Conservation (phyloP, 495 filamentous ascomycete genomes). For the Polyplosphaeria fusca region DNA sequence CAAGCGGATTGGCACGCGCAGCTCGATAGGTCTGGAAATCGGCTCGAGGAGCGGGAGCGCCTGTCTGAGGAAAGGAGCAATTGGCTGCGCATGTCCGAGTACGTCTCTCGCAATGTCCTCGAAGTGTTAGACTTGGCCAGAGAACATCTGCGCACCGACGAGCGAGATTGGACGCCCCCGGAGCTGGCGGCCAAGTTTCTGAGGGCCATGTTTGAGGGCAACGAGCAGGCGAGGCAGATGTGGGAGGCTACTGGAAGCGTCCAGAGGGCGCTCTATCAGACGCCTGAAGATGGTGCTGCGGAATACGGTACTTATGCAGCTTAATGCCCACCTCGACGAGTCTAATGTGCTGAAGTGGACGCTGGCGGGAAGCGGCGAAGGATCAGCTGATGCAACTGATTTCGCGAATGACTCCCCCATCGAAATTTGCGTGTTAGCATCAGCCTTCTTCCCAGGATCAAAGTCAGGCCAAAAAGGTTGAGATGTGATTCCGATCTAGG, state of each 20-base stretch:
- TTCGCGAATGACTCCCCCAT: too few relatives aligned
- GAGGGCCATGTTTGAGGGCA: neutral
- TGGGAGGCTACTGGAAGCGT: neutral
- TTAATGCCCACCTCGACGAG: too few relatives aligned
- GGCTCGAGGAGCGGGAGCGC: neutral
- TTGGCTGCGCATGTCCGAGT: neutral
- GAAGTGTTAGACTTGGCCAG: slow-evolving; percentile 12
- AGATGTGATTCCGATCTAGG: too few relatives aligned
- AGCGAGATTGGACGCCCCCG: slow-evolving; percentile 11
- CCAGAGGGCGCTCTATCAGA: neutral
- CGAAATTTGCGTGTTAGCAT: too few relatives aligned
- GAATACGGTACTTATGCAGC: too few relatives aligned
- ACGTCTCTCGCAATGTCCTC: slow-evolving; percentile 1
- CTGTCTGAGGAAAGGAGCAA: neutral
- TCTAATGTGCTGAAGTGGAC: too few relatives aligned
- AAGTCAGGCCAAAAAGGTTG: too few relatives aligned
- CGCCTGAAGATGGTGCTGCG: slow-evolving; percentile 1
- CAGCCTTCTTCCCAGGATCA: too few relatives aligned
- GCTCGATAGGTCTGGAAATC: neutral
- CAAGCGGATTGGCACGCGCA: neutral
- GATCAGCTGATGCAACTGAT: too few relatives aligned
- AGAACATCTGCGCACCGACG: slow-evolving; percentile 7
- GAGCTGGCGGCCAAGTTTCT: slow-evolving; percentile 3
- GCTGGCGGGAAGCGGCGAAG: too few relatives aligned
- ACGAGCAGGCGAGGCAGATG: neutral